phyloP scores from a whole-genome alignment of 345 rosid genomes.

The thale cress (Arabidopsis thaliana) region TAIR10.1 NC_003075.7:15633501-15634000 shows the following conservation, averaged over 20 bases:
- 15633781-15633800: not conserved
- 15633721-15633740: constrained; percentile 21
- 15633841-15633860: not conserved
- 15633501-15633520: not conserved
- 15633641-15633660: not conserved
- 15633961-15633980: constrained; percentile 17
- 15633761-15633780: not conserved
- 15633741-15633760: constrained; percentile 29
- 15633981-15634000: constrained; percentile 40
- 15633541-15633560: not conserved
- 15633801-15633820: not conserved
- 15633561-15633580: not conserved
- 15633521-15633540: not conserved
- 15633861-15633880: not conserved
- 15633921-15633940: not conserved
- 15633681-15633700: constrained; percentile 7
- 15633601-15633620: constrained; percentile 25
- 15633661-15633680: not conserved
- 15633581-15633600: no score
- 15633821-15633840: not conserved
- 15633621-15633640: not conserved
- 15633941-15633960: constrained; percentile 5
- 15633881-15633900: not conserved
- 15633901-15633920: no score
- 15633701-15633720: constrained; percentile 30